phyloP scores from a whole-genome alignment of 768 basidiomycete species.

The Multifurca ochricompacta region DNA sequence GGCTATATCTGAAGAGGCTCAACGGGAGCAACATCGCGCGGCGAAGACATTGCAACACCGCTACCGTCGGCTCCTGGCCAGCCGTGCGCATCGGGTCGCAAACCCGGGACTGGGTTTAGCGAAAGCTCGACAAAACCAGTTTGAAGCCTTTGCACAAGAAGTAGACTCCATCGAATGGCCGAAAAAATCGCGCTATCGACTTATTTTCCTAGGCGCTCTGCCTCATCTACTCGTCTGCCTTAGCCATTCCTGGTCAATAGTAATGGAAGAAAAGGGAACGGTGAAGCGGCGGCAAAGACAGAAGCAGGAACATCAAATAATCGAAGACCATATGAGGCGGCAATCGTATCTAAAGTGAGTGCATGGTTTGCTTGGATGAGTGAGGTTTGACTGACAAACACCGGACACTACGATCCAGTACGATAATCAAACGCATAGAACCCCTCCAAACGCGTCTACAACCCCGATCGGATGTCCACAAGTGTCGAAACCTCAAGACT shows the following conservation, averaged over 20 bases:
- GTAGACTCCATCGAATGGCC: constrained; percentile 6
- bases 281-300: constrained; percentile 5
- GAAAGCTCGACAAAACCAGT: constrained; percentile 2
- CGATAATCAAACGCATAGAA: neutral
- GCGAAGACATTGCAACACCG: constrained; percentile 4
- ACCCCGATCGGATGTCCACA: constrained; percentile 2
- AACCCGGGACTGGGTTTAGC: constrained; percentile 10
- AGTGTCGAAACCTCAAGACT: neutral
- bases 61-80: constrained; percentile 3
- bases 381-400: neutral
- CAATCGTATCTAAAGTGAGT: constrained; percentile 8
- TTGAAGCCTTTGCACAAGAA: constrained; percentile 5
- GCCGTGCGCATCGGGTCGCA: neutral
- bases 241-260: neutral
- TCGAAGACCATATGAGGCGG: constrained; percentile 14
- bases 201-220: constrained; percentile 17
- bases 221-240: constrained; percentile 17
- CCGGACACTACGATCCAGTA: neutral
- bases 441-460: neutral
- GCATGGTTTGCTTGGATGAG: too few relatives aligned
- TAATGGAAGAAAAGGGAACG: constrained; percentile 6
- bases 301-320: constrained; percentile 3
- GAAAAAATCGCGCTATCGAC: constrained; percentile 10
- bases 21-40: neutral
- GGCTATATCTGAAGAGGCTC: neutral